Base-by-base conservation (phyloP, 352 stramenopile species). In the Phytophthora citrophthora region DNA sequence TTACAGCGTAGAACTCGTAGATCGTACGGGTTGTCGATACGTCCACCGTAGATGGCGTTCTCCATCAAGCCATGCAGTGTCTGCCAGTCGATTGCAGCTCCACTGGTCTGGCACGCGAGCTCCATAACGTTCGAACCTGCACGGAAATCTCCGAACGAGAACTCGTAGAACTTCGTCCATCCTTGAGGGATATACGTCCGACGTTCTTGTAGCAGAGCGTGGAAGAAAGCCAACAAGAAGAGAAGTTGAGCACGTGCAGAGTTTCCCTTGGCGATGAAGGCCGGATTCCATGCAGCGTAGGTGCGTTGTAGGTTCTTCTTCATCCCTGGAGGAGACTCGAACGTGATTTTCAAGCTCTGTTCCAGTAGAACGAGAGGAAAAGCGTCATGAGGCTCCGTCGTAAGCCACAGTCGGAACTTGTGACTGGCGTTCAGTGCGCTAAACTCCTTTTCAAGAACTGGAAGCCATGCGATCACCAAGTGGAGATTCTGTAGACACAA, bases 121-220 rank as follows among this genome's bases (percentile, higher is more conserved):
- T 96, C 86, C 71, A 98, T 95, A 10, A 98, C 86, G 53, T 97
- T 96, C 0, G 85, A 80, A 5, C 93, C 95, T 15, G 93, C 94
- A n/a, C 93, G 92, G 53, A 97, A 91, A 61, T 98, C 95, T 1
- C 92, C 94, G 41, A 97, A 95, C 12, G 88, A 97, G 64, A 98
- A 98, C 70, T 98, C 95, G 77, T 98, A 98, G 47, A 97, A 96
- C 56, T 98, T 98, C 23, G 93, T 98, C 95, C 95, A 99, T 18
- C 96, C 95, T 68, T 98, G 95, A 4, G 94, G 96, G 39, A 98
- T 96, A 64, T 97, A 99, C 23, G 85, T 98, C n/a, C 91, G 77
- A 20, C 87, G 64, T 46, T 95, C 87, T 31, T 95, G 87, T 3
- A 94, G 60, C 9, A 95, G 50, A 23, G 88, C 90, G 54, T 99